Evolutionary conservation across 495 filamentous ascomycete species (phyloP).

Genomic region (Podospora fimiseda): DNA sequence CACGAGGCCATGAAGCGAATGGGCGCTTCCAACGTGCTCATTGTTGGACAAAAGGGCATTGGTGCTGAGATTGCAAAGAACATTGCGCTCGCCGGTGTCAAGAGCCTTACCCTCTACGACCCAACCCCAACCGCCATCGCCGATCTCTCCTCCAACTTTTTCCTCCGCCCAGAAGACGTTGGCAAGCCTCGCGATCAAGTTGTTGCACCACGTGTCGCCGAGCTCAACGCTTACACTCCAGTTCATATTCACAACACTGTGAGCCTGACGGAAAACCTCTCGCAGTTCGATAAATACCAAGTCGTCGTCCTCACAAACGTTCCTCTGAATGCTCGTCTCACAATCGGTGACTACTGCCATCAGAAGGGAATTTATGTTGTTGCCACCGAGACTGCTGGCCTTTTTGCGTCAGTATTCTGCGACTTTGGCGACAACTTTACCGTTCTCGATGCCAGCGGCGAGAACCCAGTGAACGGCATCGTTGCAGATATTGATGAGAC

Average conservation of each 20-base stretch:
- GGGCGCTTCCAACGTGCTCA: slow-evolving; percentile 89
- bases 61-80: slow-evolving; percentile 99
- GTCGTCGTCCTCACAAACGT: slow-evolving; percentile 86
- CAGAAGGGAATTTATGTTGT: slow-evolving; percentile 85
- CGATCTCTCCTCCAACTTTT: slow-evolving; percentile 94
- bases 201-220: slow-evolving; percentile 81
- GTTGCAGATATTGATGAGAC: slow-evolving; percentile 82
- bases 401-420: slow-evolving; percentile 95
- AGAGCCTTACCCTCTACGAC: slow-evolving; percentile 77
- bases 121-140: slow-evolving; percentile 72
- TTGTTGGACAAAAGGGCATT: slow-evolving; percentile 86
- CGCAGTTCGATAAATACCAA: slow-evolving; percentile 76
- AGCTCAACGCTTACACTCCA: slow-evolving; percentile 94
- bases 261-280: slow-evolving; percentile 22
- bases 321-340: slow-evolving; percentile 68
- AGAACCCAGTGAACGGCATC: slow-evolving; percentile 81
- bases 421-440: slow-evolving; percentile 95
- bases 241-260: slow-evolving; percentile 64
- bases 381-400: slow-evolving; percentile 78
- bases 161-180: slow-evolving; percentile 80
- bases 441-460: slow-evolving; percentile 82
- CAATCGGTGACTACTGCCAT: slow-evolving; percentile 87
- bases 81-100: slow-evolving; percentile 89
- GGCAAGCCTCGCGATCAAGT: slow-evolving; percentile 84
- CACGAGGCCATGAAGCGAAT: slow-evolving; percentile 99